Percentiles rank a stretch among this genome's conserved stretches.
These are phyloP conservation scores for Phytopythium delawarense DNA, from an alignment of 352 stramenopile species.

Conservation along the genomic window DNA sequence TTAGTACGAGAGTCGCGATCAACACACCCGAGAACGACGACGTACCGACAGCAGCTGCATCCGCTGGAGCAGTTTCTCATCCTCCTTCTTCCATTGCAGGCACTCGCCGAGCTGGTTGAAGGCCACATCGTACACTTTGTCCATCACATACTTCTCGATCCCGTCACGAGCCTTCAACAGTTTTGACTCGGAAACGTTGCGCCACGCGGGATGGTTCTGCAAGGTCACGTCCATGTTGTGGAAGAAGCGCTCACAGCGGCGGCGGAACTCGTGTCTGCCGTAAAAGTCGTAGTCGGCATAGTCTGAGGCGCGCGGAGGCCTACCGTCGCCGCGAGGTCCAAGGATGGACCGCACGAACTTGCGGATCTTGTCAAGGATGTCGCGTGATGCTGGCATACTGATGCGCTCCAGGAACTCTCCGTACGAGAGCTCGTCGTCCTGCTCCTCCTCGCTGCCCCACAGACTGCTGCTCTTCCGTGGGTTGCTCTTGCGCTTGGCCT, in stretches of 20 bases:
- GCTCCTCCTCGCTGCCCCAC: conserved; percentile 16
- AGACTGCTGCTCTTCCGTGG: conserved; percentile 12
- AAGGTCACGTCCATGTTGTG: conserved; percentile 63
- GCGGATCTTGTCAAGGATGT: conserved; percentile 70
- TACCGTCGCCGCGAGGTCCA: conserved; percentile 69
- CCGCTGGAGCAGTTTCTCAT: conserved; percentile 58
- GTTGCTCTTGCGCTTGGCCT: conserved; percentile 24
- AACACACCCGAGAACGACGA: conserved; percentile 5
- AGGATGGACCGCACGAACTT: conserved; percentile 77
- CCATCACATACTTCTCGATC: conserved; percentile 92
- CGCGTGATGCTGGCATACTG: conserved; percentile 61
- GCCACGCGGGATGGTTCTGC: conserved; percentile 51
- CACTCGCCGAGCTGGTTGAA: conserved; percentile 71
- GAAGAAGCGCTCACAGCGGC: conserved; percentile 71
- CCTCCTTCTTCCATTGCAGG: conserved; percentile 63
- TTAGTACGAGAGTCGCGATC: background rate
- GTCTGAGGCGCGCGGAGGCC: conserved; percentile 54
- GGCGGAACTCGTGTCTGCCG: conserved; percentile 60
- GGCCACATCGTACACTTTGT: conserved; percentile 79
- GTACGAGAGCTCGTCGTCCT: conserved; percentile 60
- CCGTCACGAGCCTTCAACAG: conserved; percentile 69
- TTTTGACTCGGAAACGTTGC: conserved; percentile 54
- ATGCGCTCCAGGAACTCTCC: conserved; percentile 74
- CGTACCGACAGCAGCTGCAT: conserved; percentile 83
- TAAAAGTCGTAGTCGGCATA: conserved; percentile 84